Base-by-base conservation (phyloP, 2,329 filamentous ascomycete species). In the Clonostachys sp. region DNA sequence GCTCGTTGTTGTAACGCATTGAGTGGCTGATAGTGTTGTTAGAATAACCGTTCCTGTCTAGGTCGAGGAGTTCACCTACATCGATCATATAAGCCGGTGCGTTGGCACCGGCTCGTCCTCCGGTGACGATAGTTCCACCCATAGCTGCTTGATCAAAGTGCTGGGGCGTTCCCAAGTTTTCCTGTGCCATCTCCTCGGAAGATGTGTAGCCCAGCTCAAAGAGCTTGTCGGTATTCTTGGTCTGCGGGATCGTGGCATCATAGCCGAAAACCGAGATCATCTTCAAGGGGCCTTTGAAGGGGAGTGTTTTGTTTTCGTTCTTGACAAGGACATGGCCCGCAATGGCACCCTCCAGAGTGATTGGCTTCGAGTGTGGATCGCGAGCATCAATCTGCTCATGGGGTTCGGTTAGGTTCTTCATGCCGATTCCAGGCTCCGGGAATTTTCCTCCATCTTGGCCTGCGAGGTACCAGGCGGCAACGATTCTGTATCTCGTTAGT, bases 281-380 rank as follows among this genome's bases (percentile, higher is more conserved):
- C 46, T 68, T 65, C 6, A 71, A 82, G 6, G 70, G 82, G 46
- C 74, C 77, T 45, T 58, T 63, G 35, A 92, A 73, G 0, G 89
- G 89, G 7, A 92, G 68, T 1, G 75, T 70, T 8, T 73, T 72
- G 42, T 76, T 73, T 4, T 68, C 68, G 62, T 95, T 94, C 72
- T 95, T 95, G 46, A 95, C 72, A 1, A 95, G 73, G 24, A 91
- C 86, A 45, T 86, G 88, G 5, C 81, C 78, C 8, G 79, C 72
- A n/a, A 80, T 70, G 1, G 80, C 80, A 2, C 77, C 75, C 44
- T 78, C 68, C 12, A 81, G 57, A 2, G 80, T 61, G 0, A 69
- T 63, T 1, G 62, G 56, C 41, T 65, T 67, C 0, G 76, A 72
- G 3, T 69, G 61, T 1, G 73, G 62, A 48, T 75, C 66, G 5